Conservation (phyloP, 257 asterid species). For the Capsicum pubescens region DNA sequence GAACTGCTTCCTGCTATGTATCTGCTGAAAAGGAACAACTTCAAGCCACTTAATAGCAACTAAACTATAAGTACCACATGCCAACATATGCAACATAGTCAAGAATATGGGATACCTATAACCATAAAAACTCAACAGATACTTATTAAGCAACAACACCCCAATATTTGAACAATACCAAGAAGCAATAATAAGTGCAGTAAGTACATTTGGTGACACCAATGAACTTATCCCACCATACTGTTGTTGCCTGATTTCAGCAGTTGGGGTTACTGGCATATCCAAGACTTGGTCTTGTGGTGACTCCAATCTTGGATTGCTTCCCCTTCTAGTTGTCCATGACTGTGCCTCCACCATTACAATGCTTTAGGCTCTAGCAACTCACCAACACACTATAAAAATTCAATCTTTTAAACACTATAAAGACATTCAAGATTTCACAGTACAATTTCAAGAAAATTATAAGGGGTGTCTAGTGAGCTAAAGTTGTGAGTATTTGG, state of each 20-base stretch:
- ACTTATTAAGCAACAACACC: conserved; percentile 82
- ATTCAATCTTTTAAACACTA: conserved; percentile 21
- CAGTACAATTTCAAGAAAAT: background rate
- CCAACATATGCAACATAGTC: conserved; percentile 92
- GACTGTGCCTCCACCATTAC: conserved; percentile 95
- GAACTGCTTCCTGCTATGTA: conserved; percentile 82
- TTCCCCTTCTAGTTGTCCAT: conserved; percentile 90
- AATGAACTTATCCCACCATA: conserved; percentile 34
- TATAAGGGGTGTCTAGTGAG: background rate
- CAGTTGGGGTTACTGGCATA: conserved; percentile 93
- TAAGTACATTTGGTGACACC: conserved; percentile 60
- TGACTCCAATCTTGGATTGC: conserved; percentile 90
- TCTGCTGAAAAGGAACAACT: conserved; percentile 86
- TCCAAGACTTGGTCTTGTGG: conserved; percentile 68
- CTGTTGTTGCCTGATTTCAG: conserved; percentile 72
- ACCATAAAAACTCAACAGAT: conserved; percentile 84
- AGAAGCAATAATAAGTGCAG: conserved; percentile 75
- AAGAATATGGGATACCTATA: conserved; percentile 86
- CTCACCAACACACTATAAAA: background rate
- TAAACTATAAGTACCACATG: conserved; percentile 76
- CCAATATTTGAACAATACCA: conserved; percentile 96
- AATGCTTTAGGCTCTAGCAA: background rate
- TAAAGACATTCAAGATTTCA: background rate
- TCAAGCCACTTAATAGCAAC: conserved; percentile 81
- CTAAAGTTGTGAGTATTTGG: background rate